Percentiles rank a stretch among this genome's conserved stretches.
phyloP scores from a whole-genome alignment of 495 filamentous ascomycete genomes.

The Aspergillus haitiensis region DNA sequence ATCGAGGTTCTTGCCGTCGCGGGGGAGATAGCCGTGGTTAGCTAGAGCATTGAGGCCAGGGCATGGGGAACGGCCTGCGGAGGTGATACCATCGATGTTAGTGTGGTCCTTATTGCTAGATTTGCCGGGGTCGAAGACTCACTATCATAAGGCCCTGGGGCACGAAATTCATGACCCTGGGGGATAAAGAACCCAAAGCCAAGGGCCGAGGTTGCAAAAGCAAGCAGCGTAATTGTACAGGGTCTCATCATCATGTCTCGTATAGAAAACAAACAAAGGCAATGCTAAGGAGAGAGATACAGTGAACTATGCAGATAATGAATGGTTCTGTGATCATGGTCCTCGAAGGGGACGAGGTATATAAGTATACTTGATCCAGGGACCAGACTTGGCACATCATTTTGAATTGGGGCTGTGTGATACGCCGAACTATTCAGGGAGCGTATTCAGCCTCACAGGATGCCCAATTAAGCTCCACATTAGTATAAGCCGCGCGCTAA shows the following conservation, averaged over 20 bases:
- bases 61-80: constrained; percentile 30
- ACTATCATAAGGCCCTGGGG: neutral
- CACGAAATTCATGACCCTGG: neutral
- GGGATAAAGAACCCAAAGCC: neutral
- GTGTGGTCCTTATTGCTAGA: neutral
- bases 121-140: neutral
- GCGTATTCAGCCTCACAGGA: neutral
- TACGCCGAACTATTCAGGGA: neutral
- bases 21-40: constrained; percentile 57
- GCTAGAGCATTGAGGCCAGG: constrained; percentile 57
- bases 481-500: neutral
- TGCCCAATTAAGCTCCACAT: neutral
- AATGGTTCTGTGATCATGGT: neutral
- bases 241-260: neutral
- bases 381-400: neutral
- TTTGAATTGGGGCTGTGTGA: neutral
- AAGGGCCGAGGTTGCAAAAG: neutral
- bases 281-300: neutral
- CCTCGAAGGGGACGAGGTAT: neutral
- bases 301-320: neutral
- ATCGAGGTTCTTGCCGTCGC: constrained; percentile 16
- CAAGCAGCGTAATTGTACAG: neutral
- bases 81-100: neutral
- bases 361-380: neutral
- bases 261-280: neutral